Base-by-base conservation (phyloP, 495 filamentous ascomycete genomes). In the Pyronema domesticum region DNA sequence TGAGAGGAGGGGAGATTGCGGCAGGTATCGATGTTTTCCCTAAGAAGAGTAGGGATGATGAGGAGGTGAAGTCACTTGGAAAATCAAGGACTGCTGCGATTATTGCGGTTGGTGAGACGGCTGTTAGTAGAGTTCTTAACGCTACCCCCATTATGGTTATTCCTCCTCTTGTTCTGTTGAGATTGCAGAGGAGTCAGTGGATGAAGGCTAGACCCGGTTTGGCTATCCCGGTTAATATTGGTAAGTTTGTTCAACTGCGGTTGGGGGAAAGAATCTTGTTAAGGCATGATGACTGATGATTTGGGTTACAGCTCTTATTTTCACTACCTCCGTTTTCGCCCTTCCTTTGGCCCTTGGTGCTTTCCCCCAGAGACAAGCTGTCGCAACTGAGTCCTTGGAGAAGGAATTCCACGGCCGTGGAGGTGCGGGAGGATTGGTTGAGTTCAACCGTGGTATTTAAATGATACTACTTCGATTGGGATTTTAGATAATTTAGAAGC, bases 61-160 rank as follows among this genome's bases (percentile, higher is more conserved):
- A 47, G 0, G 51, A 18, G 13, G 40, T 48, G 19, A 48, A 58
- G 30, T 58, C 47, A 30, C 51, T 64, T 2, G 91, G 91, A 44
- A 91, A 89, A 76, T 85, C 80, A 63, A 81, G 81, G 68, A 82
- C 79, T 61, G 93, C 91, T 3, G 91, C 93, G 2, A 83, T 77
- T 10, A 67, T 95, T 11, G 91, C 91, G 0, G 93, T 98, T 6
- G 78, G 78, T 19, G 89, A 98, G 72, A 96, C 91, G 37, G 93
- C 91, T 1, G 69, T 91, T 18, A 85, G 80, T 57, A 78, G 91
- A 35, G 86, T 96, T 35, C 69, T 96, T 58, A 98, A 95, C 68
- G 82, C 87, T 52, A 94, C 84, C 1, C 91, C 91, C 0, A 89
- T 98, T 69, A 98, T 98, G 91, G 87, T 93, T 3, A 70, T 98